Base-by-base conservation (phyloP, 2,329 filamentous ascomycete genomes). In the Aspergillus tanneri region DNA sequence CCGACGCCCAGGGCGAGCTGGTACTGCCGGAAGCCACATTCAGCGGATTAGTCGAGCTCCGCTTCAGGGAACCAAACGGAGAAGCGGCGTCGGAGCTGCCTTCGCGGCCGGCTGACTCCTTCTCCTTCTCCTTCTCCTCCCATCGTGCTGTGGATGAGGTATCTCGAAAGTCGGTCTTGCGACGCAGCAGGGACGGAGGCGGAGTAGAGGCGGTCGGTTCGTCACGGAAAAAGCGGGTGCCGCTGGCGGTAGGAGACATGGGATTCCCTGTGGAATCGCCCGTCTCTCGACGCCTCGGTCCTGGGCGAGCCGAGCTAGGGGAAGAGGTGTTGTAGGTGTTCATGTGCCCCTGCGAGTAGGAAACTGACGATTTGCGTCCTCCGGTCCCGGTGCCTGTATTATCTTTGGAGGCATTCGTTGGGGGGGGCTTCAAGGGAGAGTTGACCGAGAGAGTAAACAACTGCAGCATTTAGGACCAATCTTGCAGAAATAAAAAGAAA, bases 391-490 rank as follows among this genome's bases (percentile, higher is more conserved):
- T 42, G 42, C 48, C 55, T 24, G 54, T 48, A 49, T 64, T 68
- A 69, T 73, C 83, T 74, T 88, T 92, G 60, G 76, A 78, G 19
- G 75, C 68, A 52, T 76, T 81, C 63, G 88, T 86, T 24, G 84
- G 82, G 16, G 88, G 88, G 7, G 88, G 87, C 71, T 97, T 97
- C 58, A 96, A 77, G 25, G 90, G 87, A 27, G 93, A 96, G 69
- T 97, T 99, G 65, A 99, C 90, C 55, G 95, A 93, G 42, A 81
- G 82, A 42, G 83, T 73, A 70, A 96, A 96, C 54, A 87, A 76
- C 87, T 96, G 68, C 42, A 62, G 19, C 58, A 56, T 50, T 67
- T 54, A 65, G 57, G 51, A 48, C 42, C 23, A 36, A 47, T 55
- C 56, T 53, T 32, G 19, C 23, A 35, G 37, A n/a, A 53, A 24